phyloP scores from a whole-genome alignment of 768 basidiomycete species.

The Suillus subalutaceus region DNA sequence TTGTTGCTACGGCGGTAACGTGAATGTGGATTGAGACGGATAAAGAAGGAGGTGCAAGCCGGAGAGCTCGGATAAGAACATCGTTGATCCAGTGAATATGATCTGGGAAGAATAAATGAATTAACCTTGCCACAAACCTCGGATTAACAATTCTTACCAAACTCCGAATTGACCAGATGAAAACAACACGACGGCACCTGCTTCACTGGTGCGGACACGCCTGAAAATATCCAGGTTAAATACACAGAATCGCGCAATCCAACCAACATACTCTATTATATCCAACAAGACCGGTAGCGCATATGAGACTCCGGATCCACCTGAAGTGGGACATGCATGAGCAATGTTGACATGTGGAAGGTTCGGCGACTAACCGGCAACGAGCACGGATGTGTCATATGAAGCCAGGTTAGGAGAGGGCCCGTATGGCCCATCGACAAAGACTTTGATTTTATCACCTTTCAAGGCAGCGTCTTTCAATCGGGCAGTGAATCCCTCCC shows the following conservation, averaged over 20 bases:
- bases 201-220: constrained; percentile 20
- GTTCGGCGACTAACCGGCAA: constrained; percentile 40
- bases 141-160: constrained; percentile 31
- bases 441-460: constrained; percentile 40
- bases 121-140: not conserved
- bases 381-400: constrained; percentile 46
- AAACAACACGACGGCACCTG: constrained; percentile 38
- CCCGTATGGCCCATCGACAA: constrained; percentile 61
- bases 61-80: constrained; percentile 33
- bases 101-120: constrained; percentile 12
- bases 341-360: not conserved
- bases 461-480: constrained; percentile 36
- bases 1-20: constrained; percentile 32
- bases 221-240: constrained; percentile 14
- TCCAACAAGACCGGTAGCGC: constrained; percentile 43
- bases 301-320: constrained; percentile 49
- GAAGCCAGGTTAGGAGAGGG: constrained; percentile 39
- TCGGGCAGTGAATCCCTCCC: constrained; percentile 56
- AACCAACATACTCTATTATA: constrained; percentile 37
- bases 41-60: constrained; percentile 28
- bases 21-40: constrained; percentile 39
- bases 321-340: constrained; percentile 19
- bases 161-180: constrained; percentile 51
- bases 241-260: not conserved
- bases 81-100: constrained; percentile 49